Base-by-base conservation (phyloP, 2,329 filamentous ascomycete species). In the Teratosphaeria zuluensis region DNA sequence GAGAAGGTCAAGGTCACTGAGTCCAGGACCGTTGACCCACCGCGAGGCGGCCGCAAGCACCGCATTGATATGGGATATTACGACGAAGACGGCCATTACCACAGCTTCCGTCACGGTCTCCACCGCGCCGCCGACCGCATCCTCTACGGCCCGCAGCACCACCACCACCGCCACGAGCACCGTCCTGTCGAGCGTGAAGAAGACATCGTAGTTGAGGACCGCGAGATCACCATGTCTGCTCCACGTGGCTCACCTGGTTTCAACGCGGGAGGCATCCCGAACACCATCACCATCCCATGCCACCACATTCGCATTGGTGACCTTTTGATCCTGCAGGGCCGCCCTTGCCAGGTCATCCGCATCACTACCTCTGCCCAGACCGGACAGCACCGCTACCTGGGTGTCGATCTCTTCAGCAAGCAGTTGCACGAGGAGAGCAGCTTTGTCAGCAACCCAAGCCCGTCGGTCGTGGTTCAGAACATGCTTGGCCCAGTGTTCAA, bases 401-500 rank as follows among this genome's bases (percentile, higher is more conserved):
- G 94, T 85, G 94, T 99, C 69, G 94, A 99, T 79, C 89, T 99
- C 73, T 99, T 99, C 90, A 96, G 92, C 84, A 95, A 96, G 85
- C 90, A 97, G 82, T 85, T 99, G 67, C 91, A 97, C 74, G 94
- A 99, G 82, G 94, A 99, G 87, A 96, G 90, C 59, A 92, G 88
- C 71, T 96, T 96, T 81, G 86, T 97, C 80, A 92, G 90, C 79
- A 95, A 95, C 88, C 94, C 94, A 66, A 90, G 89, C 67, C 92
- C 92, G 69, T 96, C 90, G 69, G 94, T 99, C 62, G 86, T 97
- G 65, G 92, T 99, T 72, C 94, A 99, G 88, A 97, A 92, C 81
- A 97, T 99, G 91, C 89, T 95, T 68, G 94, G 92, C 70, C 94
- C 94, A 65, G 86, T 97, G 81, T 96, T 97, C 90, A 97, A 97